A percentile compares a stretch with the other conserved stretches of the same genome.
phyloP scores from a whole-genome alignment of 768 basidiomycete genomes.

The Suillus sp. region DNA sequence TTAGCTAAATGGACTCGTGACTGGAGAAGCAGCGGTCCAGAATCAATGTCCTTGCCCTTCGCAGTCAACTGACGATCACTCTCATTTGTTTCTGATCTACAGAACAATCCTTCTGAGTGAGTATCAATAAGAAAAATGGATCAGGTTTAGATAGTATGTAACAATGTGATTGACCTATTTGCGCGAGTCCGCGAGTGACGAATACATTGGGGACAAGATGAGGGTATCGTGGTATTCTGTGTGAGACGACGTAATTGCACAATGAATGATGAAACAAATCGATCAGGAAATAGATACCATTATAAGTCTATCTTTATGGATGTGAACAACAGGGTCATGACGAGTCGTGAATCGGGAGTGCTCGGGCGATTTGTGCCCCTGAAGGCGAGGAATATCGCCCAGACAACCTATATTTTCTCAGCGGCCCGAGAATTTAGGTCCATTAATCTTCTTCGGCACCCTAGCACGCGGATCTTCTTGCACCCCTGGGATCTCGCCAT shows the following conservation, averaged over 20 bases:
- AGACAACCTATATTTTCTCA: slow-evolving; percentile 23
- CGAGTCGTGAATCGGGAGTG: slow-evolving; percentile 21
- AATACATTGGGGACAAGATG: slow-evolving; percentile 31
- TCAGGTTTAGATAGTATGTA: slow-evolving; percentile 24
- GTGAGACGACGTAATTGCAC: slow-evolving; percentile 31
- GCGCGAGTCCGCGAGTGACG: slow-evolving; percentile 27
- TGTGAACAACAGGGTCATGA: slow-evolving; percentile 27
- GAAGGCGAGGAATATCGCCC: neutral
- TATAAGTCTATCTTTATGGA: slow-evolving; percentile 20
- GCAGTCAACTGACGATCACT: neutral
- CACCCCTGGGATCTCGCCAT: slow-evolving; percentile 73
- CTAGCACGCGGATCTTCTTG: slow-evolving; percentile 60
- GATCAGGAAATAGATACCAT: slow-evolving; percentile 31
- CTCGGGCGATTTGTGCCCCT: neutral
- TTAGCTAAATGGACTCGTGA: neutral
- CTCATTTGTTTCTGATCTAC: slow-evolving; percentile 9
- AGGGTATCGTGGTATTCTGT: slow-evolving; percentile 38
- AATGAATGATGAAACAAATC: slow-evolving; percentile 29
- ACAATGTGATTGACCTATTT: slow-evolving; percentile 21
- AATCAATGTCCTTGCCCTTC: neutral
- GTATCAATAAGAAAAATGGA: slow-evolving; percentile 15
- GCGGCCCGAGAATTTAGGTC: slow-evolving; percentile 26
- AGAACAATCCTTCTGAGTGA: slow-evolving; percentile 21
- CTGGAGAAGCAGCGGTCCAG: neutral
- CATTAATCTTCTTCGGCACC: slow-evolving; percentile 17